Evolutionary conservation across 495 filamentous ascomycete genomes (phyloP).

Genomic region (Talaromyces trachyspermus): DNA sequence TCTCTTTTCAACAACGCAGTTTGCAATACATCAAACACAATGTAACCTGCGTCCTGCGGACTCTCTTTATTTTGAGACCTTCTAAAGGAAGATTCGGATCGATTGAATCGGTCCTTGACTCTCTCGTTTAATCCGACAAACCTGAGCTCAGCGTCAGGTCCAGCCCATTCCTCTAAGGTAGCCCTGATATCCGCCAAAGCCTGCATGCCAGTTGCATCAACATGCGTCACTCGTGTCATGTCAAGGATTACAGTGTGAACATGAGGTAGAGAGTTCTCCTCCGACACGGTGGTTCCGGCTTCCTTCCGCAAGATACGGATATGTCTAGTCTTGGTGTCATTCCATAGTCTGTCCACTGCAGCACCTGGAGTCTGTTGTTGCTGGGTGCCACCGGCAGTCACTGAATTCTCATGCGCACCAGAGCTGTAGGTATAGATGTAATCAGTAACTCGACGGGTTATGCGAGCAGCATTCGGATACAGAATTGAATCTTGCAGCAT

Average conservation of each 20-base stretch:
- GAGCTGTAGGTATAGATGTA: conserved; percentile 29
- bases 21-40: not conserved
- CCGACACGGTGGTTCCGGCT: conserved; percentile 10
- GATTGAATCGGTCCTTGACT: conserved; percentile 10
- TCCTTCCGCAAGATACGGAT: conserved; percentile 22
- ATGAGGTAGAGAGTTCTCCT: conserved; percentile 10
- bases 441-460: conserved; percentile 31
- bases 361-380: too few relatives aligned
- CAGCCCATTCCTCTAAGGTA: conserved; percentile 18
- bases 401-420: conserved; percentile 21
- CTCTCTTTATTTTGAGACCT: not conserved
- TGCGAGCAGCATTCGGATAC: conserved; percentile 42
- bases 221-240: conserved; percentile 20
- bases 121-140: conserved; percentile 19
- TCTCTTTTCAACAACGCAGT: too few relatives aligned
- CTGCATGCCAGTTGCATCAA: conserved; percentile 24
- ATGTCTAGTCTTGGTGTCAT: conserved; percentile 27
- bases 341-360: conserved; percentile 39
- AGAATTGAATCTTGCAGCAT: conserved; percentile 35
- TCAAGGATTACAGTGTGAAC: conserved; percentile 22
- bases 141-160: conserved; percentile 19
- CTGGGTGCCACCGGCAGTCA: too few relatives aligned
- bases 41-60: not conserved
- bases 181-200: conserved; percentile 23
- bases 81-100: not conserved